These are phyloP conservation scores for Nannochloris sp. DNA, from an alignment of 139 green algal species.

Conservation along the genomic window DNA sequence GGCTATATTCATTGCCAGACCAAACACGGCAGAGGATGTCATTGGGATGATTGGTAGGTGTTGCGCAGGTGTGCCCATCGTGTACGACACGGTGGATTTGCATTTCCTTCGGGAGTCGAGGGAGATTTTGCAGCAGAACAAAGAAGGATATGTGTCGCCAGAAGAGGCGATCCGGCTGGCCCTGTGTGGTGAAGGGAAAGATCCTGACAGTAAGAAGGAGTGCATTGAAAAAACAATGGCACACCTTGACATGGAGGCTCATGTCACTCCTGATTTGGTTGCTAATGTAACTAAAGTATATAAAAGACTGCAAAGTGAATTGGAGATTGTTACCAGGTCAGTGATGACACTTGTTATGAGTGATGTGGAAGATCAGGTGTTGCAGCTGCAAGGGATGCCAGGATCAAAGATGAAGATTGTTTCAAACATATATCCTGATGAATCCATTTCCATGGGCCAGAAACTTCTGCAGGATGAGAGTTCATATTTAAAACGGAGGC, in stretches of 20 bases:
- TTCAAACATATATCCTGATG: background rate
- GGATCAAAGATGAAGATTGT: background rate
- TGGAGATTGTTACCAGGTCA: too few species aligned
- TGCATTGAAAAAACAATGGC: too few species aligned
- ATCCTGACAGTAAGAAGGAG: too few species aligned
- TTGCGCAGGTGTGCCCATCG: background rate
- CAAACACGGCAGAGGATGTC: background rate
- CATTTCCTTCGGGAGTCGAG: slow-evolving; percentile 20
- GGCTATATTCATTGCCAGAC: background rate
- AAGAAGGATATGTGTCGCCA: background rate
- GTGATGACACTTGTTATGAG: too few species aligned
- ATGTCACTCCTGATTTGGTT: too few species aligned
- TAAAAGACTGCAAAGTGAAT: too few species aligned
- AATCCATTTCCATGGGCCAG: background rate
- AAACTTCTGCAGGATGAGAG: background rate
- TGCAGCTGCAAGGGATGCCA: too few species aligned
- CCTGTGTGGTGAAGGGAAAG: background rate
- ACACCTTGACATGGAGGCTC: too few species aligned
- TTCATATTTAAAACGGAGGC: background rate
- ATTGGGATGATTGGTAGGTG: background rate
- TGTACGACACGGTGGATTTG: slow-evolving; percentile 27
- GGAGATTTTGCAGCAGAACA: background rate
- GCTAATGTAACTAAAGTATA: too few species aligned
- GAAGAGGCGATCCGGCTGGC: background rate
- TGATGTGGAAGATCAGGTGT: too few species aligned